Percentiles rank a stretch among this genome's conserved stretches.
Conservation (phyloP, 1,284 basidiomycete species). For the Moniliella sp. region DNA sequence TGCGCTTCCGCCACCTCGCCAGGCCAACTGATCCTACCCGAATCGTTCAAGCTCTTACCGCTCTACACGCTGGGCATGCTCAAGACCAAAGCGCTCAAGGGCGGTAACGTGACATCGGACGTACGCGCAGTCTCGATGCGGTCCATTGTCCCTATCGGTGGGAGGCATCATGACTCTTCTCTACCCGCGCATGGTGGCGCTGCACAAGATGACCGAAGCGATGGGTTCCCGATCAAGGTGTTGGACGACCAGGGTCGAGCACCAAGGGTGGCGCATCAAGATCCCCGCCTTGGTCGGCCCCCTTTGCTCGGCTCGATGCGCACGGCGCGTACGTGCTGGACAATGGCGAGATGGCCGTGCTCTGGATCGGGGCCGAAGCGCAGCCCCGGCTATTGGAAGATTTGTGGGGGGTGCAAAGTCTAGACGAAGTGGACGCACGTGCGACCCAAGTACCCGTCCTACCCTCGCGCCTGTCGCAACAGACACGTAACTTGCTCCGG, state of each 20-base stretch:
- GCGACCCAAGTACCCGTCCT: conserved; percentile 61
- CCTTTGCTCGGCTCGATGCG: conserved; percentile 68
- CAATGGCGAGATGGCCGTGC: conserved; percentile 68
- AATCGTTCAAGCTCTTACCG: conserved; percentile 72
- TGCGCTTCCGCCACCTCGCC: conserved; percentile 63
- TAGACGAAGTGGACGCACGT: conserved; percentile 50
- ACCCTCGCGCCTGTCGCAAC: conserved; percentile 55
- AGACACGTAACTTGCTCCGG: conserved; percentile 60
- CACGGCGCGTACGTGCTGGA: conserved; percentile 80
- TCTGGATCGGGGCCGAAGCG: conserved; percentile 71
- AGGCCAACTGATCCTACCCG: conserved; percentile 78
- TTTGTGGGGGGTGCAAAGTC: conserved; percentile 64
- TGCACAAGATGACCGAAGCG: conserved; percentile 62
- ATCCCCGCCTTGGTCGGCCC: conserved; percentile 62
- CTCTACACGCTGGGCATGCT: conserved; percentile 62
- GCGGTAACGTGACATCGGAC: conserved; percentile 68
- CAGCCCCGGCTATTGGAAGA: conserved; percentile 64
- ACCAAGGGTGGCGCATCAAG: conserved; percentile 41
- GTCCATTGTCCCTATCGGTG: conserved; percentile 51
- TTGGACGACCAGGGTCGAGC: conserved; percentile 34
- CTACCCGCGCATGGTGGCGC: conserved; percentile 68
- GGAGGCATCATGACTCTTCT: conserved; percentile 54
- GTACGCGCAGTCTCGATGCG: conserved; percentile 72
- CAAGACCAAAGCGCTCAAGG: conserved; percentile 75
- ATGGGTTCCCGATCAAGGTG: conserved; percentile 45